These are phyloP conservation scores for Entamoeba invadens DNA, from an alignment of 208 protist genomes.

Conservation along the genomic window DNA sequence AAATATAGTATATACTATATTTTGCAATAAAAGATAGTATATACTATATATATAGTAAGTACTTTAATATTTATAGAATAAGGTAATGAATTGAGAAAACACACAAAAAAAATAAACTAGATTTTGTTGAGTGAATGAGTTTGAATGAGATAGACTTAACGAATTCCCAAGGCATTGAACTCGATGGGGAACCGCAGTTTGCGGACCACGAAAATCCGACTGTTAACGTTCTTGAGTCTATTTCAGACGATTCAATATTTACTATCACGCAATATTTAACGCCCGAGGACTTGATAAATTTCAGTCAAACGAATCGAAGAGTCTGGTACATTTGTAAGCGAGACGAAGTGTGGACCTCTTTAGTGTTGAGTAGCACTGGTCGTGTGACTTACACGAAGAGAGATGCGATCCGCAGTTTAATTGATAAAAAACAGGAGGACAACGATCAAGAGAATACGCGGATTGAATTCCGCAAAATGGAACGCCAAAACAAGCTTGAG, in stretches of 20 bases:
- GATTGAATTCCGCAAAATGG: neutral
- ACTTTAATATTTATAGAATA: no score
- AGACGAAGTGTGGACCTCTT: neutral
- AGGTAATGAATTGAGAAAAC: no score
- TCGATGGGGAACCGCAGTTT: no score
- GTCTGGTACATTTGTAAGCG: neutral
- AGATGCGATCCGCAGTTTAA: neutral
- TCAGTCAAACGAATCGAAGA: neutral
- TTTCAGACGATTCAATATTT: neutral
- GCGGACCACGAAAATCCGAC: neutral
- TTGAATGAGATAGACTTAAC: no score
- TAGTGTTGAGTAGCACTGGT: neutral
- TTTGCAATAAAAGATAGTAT: no score
- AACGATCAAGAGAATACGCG: neutral
- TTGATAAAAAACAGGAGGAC: neutral
- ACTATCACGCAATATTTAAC: neutral
- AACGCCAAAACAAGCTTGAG: neutral
- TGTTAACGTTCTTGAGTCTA: neutral
- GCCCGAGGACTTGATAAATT: neutral
- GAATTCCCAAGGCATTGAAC: no score
- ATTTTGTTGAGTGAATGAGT: no score
- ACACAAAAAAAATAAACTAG: no score
- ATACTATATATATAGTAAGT: no score
- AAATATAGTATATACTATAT: no score
- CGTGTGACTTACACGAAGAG: neutral